Conservation (phyloP, 2,329 filamentous ascomycete species). For the Xylariaceae sp. region DNA sequence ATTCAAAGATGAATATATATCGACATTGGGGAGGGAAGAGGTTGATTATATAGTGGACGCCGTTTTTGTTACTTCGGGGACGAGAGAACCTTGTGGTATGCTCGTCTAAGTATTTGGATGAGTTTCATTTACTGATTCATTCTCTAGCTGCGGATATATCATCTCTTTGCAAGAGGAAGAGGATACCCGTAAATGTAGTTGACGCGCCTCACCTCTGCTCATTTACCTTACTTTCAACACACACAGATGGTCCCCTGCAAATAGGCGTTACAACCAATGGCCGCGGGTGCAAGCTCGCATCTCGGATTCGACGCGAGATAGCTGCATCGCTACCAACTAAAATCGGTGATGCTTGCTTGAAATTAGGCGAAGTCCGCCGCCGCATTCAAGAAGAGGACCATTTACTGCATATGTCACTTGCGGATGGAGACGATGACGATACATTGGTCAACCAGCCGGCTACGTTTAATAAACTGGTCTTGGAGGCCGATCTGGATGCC, state of each 20-base stretch:
- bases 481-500: constrained; percentile 66
- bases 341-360: constrained; percentile 72
- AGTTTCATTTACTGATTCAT: constrained; percentile 1
- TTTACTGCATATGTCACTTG: constrained; percentile 28
- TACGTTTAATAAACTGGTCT: constrained; percentile 79
- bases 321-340: constrained; percentile 71
- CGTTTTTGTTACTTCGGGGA: constrained; percentile 74
- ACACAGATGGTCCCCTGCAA: constrained; percentile 86
- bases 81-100: constrained; percentile 42
- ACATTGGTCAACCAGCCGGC: constrained; percentile 72
- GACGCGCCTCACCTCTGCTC: constrained; percentile 84
- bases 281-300: constrained; percentile 88
- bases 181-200: constrained; percentile 90
- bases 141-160: constrained; percentile 64
- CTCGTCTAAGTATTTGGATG: constrained; percentile 36
- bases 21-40: constrained; percentile 72
- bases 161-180: constrained; percentile 66
- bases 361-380: constrained; percentile 68
- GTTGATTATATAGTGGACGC: constrained; percentile 78
- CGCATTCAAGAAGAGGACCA: constrained; percentile 73
- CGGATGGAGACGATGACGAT: constrained; percentile 41
- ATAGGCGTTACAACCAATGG: constrained; percentile 95
- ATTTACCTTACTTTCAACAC: constrained; percentile 83
- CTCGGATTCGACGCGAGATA: constrained; percentile 83
- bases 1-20: constrained; percentile 70